phyloP scores from a whole-genome alignment of 106 monocot genomes.

The Ottelia alismoides region DNA sequence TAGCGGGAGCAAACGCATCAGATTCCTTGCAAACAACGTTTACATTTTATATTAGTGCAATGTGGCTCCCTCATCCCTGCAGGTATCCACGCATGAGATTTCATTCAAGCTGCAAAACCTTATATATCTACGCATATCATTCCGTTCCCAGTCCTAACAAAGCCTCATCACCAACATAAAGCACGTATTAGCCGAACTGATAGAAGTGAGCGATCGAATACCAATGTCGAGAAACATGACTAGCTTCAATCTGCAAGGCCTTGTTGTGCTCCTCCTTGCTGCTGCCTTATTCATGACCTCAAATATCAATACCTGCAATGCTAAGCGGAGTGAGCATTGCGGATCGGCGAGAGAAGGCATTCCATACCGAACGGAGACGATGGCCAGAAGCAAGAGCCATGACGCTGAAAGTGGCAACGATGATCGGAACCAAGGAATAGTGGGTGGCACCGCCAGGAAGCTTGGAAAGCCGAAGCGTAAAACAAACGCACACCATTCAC shows the following conservation, averaged over 20 bases:
- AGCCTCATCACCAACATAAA: no score
- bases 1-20: no score
- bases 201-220: no score
- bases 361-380: neutral
- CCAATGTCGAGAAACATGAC: no score
- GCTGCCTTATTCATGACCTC: neutral
- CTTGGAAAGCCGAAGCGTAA: neutral
- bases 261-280: conserved; percentile 1
- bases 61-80: no score
- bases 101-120: no score
- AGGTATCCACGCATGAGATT: no score
- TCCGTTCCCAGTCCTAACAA: no score
- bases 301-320: conserved; percentile 4
- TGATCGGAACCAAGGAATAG: neutral
- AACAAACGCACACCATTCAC: neutral
- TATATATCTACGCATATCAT: no score
- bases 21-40: no score
- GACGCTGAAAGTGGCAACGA: neutral
- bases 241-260: neutral
- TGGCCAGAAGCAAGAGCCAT: neutral
- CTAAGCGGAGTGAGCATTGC: conserved; percentile 8
- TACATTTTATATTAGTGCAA: no score
- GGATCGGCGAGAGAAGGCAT: neutral
- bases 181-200: no score
- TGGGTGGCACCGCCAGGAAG: neutral